Conservation (phyloP, 108 stramenopile species). For the Licmophora abbreviata region DNA sequence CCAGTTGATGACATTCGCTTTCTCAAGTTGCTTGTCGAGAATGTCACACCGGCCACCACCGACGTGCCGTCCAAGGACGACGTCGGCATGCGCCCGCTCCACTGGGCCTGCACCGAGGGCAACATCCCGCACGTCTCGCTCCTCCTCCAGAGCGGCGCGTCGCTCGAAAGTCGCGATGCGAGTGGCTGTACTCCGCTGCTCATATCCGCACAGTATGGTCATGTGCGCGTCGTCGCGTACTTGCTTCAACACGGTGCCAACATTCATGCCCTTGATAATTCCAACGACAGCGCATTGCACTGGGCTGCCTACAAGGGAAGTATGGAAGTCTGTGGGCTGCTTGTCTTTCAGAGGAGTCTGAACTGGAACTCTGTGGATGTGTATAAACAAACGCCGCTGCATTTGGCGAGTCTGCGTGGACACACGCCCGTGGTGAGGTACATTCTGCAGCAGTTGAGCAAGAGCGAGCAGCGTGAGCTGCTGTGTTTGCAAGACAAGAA, state of each 20-base stretch:
- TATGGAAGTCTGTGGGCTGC: constrained; percentile 76
- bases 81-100: constrained; percentile 90
- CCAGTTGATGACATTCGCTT: constrained; percentile 65
- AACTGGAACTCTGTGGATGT: constrained; percentile 58
- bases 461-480: not conserved
- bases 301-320: constrained; percentile 97
- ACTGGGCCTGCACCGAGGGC: constrained; percentile 95
- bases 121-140: constrained; percentile 63
- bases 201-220: constrained; percentile 92
- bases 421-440: constrained; percentile 71
- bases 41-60: constrained; percentile 20
- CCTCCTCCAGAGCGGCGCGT: constrained; percentile 51
- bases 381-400: constrained; percentile 92
- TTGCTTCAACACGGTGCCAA: constrained; percentile 78
- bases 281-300: constrained; percentile 86
- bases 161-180: constrained; percentile 44
- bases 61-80: constrained; percentile 44
- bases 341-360: constrained; percentile 55
- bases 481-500: constrained; percentile 58
- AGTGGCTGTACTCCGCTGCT: constrained; percentile 87
- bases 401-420: constrained; percentile 86
- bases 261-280: constrained; percentile 64
- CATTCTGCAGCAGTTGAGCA: constrained; percentile 50
- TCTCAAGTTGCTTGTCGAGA: constrained; percentile 44
- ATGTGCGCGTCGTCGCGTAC: constrained; percentile 85